These are phyloP conservation scores for Nannochloropsis gaditana DNA, from an alignment of 108 stramenopile species.

Conservation along the genomic window DNA sequence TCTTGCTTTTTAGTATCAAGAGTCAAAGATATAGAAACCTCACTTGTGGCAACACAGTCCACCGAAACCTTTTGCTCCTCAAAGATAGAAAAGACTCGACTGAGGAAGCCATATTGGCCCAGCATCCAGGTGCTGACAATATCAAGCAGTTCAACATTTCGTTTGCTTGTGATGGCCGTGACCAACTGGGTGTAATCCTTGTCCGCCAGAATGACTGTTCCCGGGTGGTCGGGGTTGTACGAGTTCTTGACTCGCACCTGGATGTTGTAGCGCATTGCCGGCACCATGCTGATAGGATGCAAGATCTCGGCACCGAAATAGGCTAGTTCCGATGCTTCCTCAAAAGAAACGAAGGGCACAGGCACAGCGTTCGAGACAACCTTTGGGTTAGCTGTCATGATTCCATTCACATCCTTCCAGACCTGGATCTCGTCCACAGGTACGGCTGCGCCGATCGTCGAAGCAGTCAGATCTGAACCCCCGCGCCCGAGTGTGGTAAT, in stretches of 20 bases:
- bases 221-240: conserved; percentile 82
- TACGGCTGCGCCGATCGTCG: conserved; percentile 75
- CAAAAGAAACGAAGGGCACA: conserved; percentile 59
- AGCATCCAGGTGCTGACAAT: conserved; percentile 88
- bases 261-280: conserved; percentile 68
- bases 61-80: conserved; percentile 92
- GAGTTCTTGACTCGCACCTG: conserved; percentile 95
- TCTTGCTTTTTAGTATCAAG: conserved; percentile 60
- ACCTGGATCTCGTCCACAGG: conserved; percentile 85
- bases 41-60: conserved; percentile 93
- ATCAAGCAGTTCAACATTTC: conserved; percentile 77
- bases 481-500: conserved; percentile 93
- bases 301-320: conserved; percentile 95
- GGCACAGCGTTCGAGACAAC: conserved; percentile 75
- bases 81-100: conserved; percentile 78
- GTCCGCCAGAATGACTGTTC: conserved; percentile 67
- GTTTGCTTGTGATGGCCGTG: conserved; percentile 93
- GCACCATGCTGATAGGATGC: conserved; percentile 76
- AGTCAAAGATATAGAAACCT: conserved; percentile 93
- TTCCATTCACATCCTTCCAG: conserved; percentile 99
- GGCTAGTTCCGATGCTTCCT: conserved; percentile 91
- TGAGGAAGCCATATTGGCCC: conserved; percentile 89
- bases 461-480: conserved; percentile 88
- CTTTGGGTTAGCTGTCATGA: conserved; percentile 86
- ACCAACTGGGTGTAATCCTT: conserved; percentile 48